phyloP scores from a whole-genome alignment of 176 grass and related monocot genomes.

The Thinopyrum elongatum region DNA sequence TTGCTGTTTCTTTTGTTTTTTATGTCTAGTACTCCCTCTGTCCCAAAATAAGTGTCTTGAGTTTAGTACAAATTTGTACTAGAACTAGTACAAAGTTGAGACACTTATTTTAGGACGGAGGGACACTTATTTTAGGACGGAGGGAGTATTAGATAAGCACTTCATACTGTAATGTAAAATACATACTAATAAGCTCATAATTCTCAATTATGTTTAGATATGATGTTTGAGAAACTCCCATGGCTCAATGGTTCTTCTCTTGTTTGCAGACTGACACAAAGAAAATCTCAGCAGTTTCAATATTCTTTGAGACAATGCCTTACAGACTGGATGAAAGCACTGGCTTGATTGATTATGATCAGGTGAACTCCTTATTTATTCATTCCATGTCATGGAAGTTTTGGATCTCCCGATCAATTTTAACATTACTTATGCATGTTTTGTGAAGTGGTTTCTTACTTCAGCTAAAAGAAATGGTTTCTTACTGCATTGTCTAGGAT shows the following conservation, averaged over 20 bases:
- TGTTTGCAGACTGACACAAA: conserved; percentile 96
- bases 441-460: background rate
- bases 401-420: background rate
- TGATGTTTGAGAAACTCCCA: background rate
- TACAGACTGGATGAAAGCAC: conserved; percentile 97
- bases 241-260: conserved; percentile 38
- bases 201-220: conserved; percentile 16
- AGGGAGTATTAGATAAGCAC: background rate
- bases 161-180: conserved; percentile 20
- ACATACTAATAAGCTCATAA: background rate
- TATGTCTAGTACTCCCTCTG: too few relatives aligned
- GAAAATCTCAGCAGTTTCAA: conserved; percentile 97
- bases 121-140: too few relatives aligned
- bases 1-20: background rate
- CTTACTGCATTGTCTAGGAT: conserved; percentile 20
- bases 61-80: too few relatives aligned
- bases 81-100: too few relatives aligned
- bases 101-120: too few relatives aligned
- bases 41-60: too few relatives aligned
- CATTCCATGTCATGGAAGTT: background rate
- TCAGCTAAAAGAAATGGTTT: background rate
- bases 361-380: conserved; percentile 44
- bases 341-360: conserved; percentile 99
- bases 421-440: conserved; percentile 2
- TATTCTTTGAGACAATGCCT: conserved; percentile 99